Conservation (phyloP, 106 monocot genomes). For the Iris macrosiphon region DNA sequence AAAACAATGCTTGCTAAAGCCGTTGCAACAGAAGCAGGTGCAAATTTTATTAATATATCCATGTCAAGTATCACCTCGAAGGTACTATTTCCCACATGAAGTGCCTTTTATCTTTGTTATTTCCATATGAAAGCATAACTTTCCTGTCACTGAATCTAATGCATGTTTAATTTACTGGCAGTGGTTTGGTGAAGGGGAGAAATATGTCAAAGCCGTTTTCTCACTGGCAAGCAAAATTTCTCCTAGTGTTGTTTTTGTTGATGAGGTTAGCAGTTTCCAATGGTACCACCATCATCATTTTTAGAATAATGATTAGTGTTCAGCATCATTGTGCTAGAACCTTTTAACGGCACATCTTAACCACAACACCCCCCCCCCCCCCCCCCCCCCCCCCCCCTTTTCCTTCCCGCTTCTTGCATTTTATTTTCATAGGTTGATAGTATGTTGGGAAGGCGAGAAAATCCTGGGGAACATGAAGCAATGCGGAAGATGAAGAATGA, state of each 20-base stretch:
- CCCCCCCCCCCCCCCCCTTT: no score
- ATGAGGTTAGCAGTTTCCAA: conserved; percentile 52
- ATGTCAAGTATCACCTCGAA: conserved; percentile 96
- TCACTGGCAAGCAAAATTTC: conserved; percentile 85
- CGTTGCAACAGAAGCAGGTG: conserved; percentile 93
- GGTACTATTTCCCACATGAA: conserved; percentile 24
- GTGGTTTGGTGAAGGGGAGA: conserved; percentile 95
- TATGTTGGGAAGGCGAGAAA: conserved; percentile 85
- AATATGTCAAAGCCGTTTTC: conserved; percentile 89
- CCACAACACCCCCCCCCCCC: no score
- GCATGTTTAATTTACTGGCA: conserved; percentile 15
- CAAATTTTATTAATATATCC: conserved; percentile 88
- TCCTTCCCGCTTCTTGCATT: not conserved
- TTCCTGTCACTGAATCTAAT: not conserved
- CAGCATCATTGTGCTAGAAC: not conserved
- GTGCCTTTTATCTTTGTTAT: not conserved
- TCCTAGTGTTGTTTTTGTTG: conserved; percentile 80
- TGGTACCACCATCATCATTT: not conserved
- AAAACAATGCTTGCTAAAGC: conserved; percentile 99
- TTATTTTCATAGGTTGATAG: conserved; percentile 64
- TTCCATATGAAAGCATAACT: not conserved
- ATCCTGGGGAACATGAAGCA: conserved; percentile 85
- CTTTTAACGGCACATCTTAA: no score
- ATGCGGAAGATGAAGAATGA: conserved; percentile 98
- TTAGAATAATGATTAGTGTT: not conserved